Evolutionary conservation across 495 filamentous ascomycete species (phyloP).

Genomic region (Glutinoglossum americanum): DNA sequence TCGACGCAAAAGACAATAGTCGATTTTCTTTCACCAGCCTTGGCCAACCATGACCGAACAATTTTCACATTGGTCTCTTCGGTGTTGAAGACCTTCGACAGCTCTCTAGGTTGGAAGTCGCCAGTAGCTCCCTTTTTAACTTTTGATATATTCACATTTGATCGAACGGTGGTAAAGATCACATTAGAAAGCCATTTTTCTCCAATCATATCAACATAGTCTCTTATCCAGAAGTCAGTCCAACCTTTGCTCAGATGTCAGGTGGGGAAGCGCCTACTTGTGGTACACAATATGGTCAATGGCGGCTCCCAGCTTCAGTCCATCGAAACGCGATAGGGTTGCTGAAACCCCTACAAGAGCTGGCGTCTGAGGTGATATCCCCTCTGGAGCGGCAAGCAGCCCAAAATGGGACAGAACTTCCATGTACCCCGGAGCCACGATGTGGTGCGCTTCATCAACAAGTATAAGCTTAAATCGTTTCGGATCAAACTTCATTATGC

Average conservation of each 20-base stretch:
- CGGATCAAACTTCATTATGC: conserved; percentile 66
- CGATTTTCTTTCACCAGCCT: conserved; percentile 50
- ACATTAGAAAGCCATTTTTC: conserved; percentile 71
- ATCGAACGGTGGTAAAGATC: conserved; percentile 79
- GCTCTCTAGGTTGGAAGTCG: conserved; percentile 52
- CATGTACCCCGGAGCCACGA: conserved; percentile 64
- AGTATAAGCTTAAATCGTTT: conserved; percentile 67
- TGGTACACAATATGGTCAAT: conserved; percentile 96
- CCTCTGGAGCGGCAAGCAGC: conserved; percentile 25
- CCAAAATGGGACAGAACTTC: conserved; percentile 52
- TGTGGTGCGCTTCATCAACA: conserved; percentile 97
- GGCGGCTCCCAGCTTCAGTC: conserved; percentile 62
- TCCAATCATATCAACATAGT: conserved; percentile 90
- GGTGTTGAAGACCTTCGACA: conserved; percentile 69
- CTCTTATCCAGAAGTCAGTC: conserved; percentile 18
- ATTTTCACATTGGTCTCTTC: conserved; percentile 55
- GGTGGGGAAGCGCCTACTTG: conserved; percentile 23
- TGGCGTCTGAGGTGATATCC: conserved; percentile 25
- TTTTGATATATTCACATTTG: conserved; percentile 48
- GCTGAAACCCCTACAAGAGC: conserved; percentile 81
- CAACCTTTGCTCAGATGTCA: neutral
- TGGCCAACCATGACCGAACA: conserved; percentile 63
- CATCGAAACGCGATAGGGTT: conserved; percentile 77
- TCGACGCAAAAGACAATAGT: conserved; percentile 90
- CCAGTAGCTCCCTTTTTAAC: conserved; percentile 44